Evolutionary conservation across 2,329 filamentous ascomycete species (phyloP).

Genomic region (Herpotrichia juniperi): DNA sequence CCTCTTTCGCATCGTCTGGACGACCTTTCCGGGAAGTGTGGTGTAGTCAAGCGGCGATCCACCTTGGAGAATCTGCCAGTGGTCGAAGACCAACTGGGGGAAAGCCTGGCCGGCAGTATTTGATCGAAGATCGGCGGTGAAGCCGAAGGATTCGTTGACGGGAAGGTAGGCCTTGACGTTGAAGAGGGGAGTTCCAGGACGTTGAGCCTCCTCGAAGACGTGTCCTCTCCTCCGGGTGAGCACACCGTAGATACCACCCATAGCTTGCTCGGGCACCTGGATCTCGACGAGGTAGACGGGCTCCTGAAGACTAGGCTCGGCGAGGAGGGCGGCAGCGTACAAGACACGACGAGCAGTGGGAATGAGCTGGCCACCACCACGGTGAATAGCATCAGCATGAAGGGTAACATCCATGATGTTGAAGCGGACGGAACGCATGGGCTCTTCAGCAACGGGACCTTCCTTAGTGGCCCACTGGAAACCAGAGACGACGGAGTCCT

Average conservation of each 20-base stretch:
- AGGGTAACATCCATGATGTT: slow-evolving; percentile 99
- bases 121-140: slow-evolving; percentile 95
- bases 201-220: slow-evolving; percentile 98
- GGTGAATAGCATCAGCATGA: slow-evolving; percentile 99
- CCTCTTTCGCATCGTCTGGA: slow-evolving; percentile 92
- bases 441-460: slow-evolving; percentile 97
- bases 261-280: slow-evolving; percentile 96
- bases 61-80: slow-evolving; percentile 96
- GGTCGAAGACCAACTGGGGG: slow-evolving; percentile 98
- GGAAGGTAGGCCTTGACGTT: slow-evolving; percentile 98
- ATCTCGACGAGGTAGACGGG: slow-evolving; percentile 99
- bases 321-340: slow-evolving; percentile 89
- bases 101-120: slow-evolving; percentile 97
- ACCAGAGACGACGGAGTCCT: slow-evolving; percentile 98
- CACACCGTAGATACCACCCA: slow-evolving; percentile 99
- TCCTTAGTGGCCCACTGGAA: slow-evolving; percentile 99
- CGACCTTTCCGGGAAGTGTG: slow-evolving; percentile 81
- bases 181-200: slow-evolving; percentile 98
- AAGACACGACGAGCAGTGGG: slow-evolving; percentile 97
- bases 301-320: slow-evolving; percentile 90
- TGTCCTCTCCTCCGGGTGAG: slow-evolving; percentile 97
- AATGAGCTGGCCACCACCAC: slow-evolving; percentile 99
- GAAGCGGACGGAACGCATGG: slow-evolving; percentile 95
- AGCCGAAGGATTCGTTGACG: slow-evolving; percentile 98
- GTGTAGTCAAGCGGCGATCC: slow-evolving; percentile 86